Evolutionary conservation across 176 grass and related monocot genomes (phyloP).

Genomic region (Panicum miliaceum): DNA sequence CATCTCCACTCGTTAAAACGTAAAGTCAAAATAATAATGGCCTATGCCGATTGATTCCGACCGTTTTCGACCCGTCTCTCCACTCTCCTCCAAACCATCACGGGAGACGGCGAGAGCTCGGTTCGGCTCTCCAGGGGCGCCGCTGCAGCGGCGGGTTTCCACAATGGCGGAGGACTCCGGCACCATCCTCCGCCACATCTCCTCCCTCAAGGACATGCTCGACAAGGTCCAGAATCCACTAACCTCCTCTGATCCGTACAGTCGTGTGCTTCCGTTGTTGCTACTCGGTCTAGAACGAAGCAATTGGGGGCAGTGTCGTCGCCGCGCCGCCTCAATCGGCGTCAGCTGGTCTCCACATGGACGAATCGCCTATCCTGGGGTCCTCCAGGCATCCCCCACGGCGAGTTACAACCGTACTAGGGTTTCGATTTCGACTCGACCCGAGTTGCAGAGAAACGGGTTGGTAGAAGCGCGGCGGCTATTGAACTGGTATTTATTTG

Average conservation of each 20-base stretch:
- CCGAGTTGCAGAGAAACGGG: background rate
- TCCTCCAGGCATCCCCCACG: background rate
- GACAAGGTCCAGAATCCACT: constrained; percentile 59
- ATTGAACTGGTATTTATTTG: background rate
- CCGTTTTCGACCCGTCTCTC: too few species aligned
- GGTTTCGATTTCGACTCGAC: background rate
- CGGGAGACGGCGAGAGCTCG: too few species aligned
- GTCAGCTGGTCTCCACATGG: background rate
- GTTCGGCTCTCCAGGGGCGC: too few species aligned
- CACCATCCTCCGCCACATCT: constrained; percentile 87
- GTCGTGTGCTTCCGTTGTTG: constrained; percentile 10
- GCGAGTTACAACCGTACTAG: background rate
- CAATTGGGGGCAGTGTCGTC: background rate
- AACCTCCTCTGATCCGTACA: background rate
- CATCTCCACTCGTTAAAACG: too few species aligned
- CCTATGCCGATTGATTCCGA: too few species aligned
- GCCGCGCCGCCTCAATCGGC: background rate
- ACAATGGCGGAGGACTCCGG: constrained; percentile 72
- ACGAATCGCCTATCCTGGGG: background rate
- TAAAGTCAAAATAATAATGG: too few species aligned
- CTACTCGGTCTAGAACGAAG: constrained; percentile 3
- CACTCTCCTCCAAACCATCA: too few species aligned
- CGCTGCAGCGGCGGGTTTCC: background rate
- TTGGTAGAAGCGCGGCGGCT: background rate
- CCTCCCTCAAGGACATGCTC: constrained; percentile 95